Evolutionary conservation across 176 grass and related monocot species (phyloP), one percentile per base, ranked within the genome.

Genomic region (Carex parvula): DNA sequence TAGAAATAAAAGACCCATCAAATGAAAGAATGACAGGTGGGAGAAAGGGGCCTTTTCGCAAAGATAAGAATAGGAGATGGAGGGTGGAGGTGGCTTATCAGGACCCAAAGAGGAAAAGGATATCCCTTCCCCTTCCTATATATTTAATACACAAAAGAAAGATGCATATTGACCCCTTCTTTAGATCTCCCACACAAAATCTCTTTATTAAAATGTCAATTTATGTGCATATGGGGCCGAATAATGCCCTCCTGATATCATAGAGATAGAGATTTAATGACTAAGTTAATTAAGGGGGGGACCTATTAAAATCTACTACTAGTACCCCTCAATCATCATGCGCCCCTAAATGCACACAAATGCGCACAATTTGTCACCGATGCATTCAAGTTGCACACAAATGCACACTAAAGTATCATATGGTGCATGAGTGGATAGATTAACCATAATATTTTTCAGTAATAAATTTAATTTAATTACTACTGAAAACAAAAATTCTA

Each of bases 81-180:
- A 81, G 76, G 87, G 64, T 89, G 83, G 83, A 81, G 57, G 87
- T 89, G 83, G 56, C 87, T 85, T 85, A 81, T 89, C 87, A 89
- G 68, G 21, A 42, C 76, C 75, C 76, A 85, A 85, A 75, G 48
- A 81, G 80, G 83, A 85, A 89, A 89, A 65, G 77, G 87, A 89
- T 89, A 82, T 85, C 64, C 83, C 65, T 78, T 80, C 20, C 68
- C 15, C 50, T 86, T 89, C 63, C 13, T 64, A 41, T 79, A 41
- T 79, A 87, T 87, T 90, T 86, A 86, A 89, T 86, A 86, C 12
- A 29, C 22, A 65, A 71, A 76, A 85, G 52, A 85, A 42, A 86
- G 46, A 60, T 61, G 30, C 35, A 26, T 65, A 30, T 55, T 61
- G 26, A 52, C 33, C 26, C 30, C 41, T 60, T 42, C 14, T 67